Conservation (phyloP, 2,329 filamentous ascomycete genomes). For the Sarocladium oryzae region DNA sequence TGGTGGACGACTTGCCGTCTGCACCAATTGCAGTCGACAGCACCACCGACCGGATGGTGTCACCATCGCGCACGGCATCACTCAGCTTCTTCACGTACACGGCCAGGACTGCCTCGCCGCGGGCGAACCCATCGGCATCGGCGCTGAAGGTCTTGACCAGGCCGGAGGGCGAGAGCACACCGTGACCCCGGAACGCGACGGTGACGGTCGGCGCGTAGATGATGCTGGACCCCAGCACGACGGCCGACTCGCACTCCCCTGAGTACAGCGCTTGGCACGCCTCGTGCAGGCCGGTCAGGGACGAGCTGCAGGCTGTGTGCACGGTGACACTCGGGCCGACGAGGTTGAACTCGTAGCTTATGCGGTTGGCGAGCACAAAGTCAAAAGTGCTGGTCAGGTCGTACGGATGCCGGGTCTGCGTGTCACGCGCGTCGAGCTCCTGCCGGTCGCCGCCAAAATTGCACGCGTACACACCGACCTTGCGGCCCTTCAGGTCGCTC, state of each 20-base stretch:
- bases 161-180: not conserved
- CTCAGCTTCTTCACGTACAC: constrained; percentile 32
- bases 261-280: constrained; percentile 43
- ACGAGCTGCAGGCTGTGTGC: constrained; percentile 44
- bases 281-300: constrained; percentile 38
- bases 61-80: constrained; percentile 32
- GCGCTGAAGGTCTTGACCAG: constrained; percentile 17
- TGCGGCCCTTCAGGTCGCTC: constrained; percentile 11
- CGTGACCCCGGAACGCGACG: constrained; percentile 50
- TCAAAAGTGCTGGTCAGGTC: too few relatives aligned
- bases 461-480: constrained; percentile 13
- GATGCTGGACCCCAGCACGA: constrained; percentile 27
- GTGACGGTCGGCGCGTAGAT: constrained; percentile 28
- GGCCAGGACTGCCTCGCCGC: constrained; percentile 33
- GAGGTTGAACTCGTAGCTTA: too few relatives aligned
- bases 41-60: constrained; percentile 27
- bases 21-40: constrained; percentile 21
- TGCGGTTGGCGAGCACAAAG: too few relatives aligned
- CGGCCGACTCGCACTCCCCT: constrained; percentile 19
- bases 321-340: constrained; percentile 28
- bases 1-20: constrained; percentile 33
- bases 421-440: too few relatives aligned
- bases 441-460: too few relatives aligned
- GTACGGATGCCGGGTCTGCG: too few relatives aligned
- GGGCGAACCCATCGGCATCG: constrained; percentile 32